Percentiles rank a stretch among this genome's conserved stretches.
phyloP scores from a whole-genome alignment of 2,329 filamentous ascomycete genomes.

The Fusarium burgessii region DNA sequence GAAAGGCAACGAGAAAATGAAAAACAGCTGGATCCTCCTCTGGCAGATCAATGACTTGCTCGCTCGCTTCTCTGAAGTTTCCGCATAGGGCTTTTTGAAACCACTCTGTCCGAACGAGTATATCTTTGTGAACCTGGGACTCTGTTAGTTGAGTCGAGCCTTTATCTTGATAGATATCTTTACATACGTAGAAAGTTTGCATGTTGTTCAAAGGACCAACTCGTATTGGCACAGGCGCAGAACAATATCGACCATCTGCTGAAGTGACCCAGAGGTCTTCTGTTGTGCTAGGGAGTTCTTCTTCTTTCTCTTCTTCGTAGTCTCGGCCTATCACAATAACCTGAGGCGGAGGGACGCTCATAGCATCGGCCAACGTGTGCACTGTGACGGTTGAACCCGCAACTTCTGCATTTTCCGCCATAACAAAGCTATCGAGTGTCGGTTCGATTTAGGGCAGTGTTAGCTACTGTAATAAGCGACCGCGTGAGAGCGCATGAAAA shows the following conservation, averaged over 20 bases:
- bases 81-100: conserved; percentile 63
- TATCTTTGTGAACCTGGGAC: conserved; percentile 59
- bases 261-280: conserved; percentile 63
- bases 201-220: conserved; percentile 56
- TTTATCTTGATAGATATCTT: not conserved
- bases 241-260: conserved; percentile 62
- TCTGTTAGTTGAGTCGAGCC: conserved; percentile 22
- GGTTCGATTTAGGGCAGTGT: not conserved
- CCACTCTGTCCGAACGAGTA: conserved; percentile 61
- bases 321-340: conserved; percentile 42
- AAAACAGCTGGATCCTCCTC: conserved; percentile 65
- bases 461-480: conserved; percentile 2
- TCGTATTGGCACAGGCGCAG: conserved; percentile 58
- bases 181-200: conserved; percentile 56
- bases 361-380: conserved; percentile 38
- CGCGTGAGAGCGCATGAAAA: conserved; percentile 9
- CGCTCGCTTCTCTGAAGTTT: conserved; percentile 59
- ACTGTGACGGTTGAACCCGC: conserved; percentile 35
- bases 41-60: conserved; percentile 61
- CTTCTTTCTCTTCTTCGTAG: conserved; percentile 32
- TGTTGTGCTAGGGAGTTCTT: conserved; percentile 47
- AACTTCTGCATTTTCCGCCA: conserved; percentile 33
- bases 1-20: conserved; percentile 63
- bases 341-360: conserved; percentile 36
- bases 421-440: conserved; percentile 17